phyloP scores from a whole-genome alignment of 169 alveolate species.

The Amoebophrya sp. region DNA sequence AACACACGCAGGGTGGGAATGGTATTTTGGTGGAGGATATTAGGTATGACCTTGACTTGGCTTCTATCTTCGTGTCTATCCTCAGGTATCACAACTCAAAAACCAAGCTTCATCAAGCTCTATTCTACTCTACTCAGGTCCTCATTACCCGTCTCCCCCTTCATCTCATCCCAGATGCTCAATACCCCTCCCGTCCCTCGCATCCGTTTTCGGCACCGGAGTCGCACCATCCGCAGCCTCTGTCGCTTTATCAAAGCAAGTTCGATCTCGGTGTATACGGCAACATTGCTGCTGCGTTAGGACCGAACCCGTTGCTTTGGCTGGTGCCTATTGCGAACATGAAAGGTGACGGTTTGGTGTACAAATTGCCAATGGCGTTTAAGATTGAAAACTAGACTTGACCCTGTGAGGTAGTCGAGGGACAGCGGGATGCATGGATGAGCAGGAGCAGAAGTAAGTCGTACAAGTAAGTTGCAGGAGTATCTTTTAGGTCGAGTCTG shows the following conservation, averaged over 20 bases:
- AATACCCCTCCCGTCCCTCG: too few relatives aligned
- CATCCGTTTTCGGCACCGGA: too few relatives aligned
- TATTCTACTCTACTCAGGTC: too few relatives aligned
- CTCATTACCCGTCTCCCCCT: too few relatives aligned
- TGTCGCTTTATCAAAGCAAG: too few relatives aligned
- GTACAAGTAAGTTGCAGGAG: too few relatives aligned
- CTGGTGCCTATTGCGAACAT: slow-evolving; percentile 35
- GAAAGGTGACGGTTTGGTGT: not conserved
- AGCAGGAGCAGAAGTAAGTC: too few relatives aligned
- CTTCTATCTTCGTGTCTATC: not conserved
- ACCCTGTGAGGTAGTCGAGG: not conserved
- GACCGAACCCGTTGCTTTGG: slow-evolving; percentile 43
- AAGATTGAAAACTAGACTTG: too few relatives aligned
- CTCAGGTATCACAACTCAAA: not conserved
- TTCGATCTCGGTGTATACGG: not conserved
- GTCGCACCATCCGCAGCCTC: too few relatives aligned
- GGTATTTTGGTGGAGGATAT: slow-evolving; percentile 25
- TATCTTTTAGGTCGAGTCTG: too few relatives aligned
- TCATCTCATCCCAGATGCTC: too few relatives aligned
- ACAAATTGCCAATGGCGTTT: not conserved
- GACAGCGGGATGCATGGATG: not conserved
- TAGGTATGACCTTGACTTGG: not conserved
- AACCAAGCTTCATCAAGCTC: too few relatives aligned
- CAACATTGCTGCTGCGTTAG: slow-evolving; percentile 38
- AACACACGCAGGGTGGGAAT: slow-evolving; percentile 45